Evolutionary conservation across 2,329 filamentous ascomycete genomes (phyloP), one percentile per base, ranked within the genome.

Genomic region (Chalara sp.): DNA sequence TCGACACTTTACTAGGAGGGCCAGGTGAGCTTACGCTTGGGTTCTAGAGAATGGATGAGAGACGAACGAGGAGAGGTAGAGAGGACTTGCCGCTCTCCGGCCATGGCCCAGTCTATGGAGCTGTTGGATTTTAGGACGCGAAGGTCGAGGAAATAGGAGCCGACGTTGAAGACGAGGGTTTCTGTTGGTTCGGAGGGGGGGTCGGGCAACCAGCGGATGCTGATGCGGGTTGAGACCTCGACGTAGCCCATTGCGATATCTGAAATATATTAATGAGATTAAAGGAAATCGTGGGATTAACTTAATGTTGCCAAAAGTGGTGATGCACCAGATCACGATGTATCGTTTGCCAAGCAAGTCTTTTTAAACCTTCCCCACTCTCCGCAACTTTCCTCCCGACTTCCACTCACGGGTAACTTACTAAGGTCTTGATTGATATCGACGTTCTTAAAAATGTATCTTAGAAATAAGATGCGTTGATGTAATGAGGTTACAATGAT

Each of bases 81-180:
- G 50, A 71, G 61, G 6, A 70, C 61, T 1, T 71, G 53, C 42
- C 68, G 59, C 51, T 70, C 63, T 6, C 71, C 71, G 1, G 71
- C 70, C 51, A 72, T 68, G 1, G 67, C 70, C 71, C 71, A 73
- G 55, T 72, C 70, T 33, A 72, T 66, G 3, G 54, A 56, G 2
- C 58, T 55, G 0, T 69, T 61, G 5, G 52, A 29, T 50, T 67
- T 68, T 41, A 68, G 63, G 12, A 73, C 65, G 10, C 71, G 67
- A 1, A 73, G 58, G 56, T 73, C 71, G 5, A 72, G 63, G 48
- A 70, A 73, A 64, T 69, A 73, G 44, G 65, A 66, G 7, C 65
- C 66, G 0, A 73, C 67, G 7, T 68, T 69, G 54, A 72, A 64
- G 47, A 72, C 68, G 5, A 71, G 60, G 6, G 70, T 73, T 47